These are phyloP conservation scores for Termitomyces sp. DNA, from an alignment of 768 basidiomycete species.

Conservation along the genomic window DNA sequence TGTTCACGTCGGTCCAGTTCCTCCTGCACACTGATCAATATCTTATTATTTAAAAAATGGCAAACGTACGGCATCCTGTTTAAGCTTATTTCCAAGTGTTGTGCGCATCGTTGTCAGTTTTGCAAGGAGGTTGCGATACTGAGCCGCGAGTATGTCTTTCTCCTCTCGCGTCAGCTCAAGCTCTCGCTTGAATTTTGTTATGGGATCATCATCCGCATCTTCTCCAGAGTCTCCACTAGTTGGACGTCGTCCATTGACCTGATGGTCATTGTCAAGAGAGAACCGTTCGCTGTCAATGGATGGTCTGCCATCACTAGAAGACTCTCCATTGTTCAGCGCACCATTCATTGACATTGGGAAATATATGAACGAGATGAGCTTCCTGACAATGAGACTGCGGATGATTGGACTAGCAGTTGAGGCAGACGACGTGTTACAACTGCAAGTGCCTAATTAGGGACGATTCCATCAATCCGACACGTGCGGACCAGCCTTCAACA, in stretches of 20 bases:
- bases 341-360: constrained; percentile 25
- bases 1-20: constrained; percentile 94
- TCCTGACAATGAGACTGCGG: not conserved
- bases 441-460: no score
- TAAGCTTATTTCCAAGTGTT: constrained; percentile 89
- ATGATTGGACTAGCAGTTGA: not conserved
- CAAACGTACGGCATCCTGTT: constrained; percentile 85
- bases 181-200: constrained; percentile 66
- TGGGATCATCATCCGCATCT: constrained; percentile 44
- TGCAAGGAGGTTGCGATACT: constrained; percentile 82
- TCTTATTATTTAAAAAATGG: not conserved
- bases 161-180: constrained; percentile 76
- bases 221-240: constrained; percentile 29
- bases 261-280: constrained; percentile 28
- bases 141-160: constrained; percentile 81
- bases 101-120: constrained; percentile 93
- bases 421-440: not conserved
- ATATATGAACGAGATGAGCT: not conserved
- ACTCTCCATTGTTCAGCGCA: constrained; percentile 22
- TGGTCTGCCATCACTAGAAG: constrained; percentile 31
- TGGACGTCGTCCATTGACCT: constrained; percentile 27
- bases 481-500: not conserved
- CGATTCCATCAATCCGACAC: not conserved
- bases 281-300: constrained; percentile 49
- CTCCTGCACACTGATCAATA: constrained; percentile 59